Base-by-base conservation (phyloP, 2,329 filamentous ascomycete species). In the Ophiostoma ips region DNA sequence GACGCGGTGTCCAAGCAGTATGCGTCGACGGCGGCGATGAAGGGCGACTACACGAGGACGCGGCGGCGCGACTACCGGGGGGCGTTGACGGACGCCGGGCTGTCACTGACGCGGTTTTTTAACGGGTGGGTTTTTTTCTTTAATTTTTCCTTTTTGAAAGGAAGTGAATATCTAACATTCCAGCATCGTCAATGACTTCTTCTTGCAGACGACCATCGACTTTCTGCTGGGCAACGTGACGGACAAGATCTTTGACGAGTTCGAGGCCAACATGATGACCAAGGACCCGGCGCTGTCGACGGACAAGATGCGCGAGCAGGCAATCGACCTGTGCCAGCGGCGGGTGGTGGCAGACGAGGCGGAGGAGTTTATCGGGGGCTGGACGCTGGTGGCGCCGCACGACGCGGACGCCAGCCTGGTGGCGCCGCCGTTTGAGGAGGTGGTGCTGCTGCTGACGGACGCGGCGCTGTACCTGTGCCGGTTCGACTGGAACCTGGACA, bases 111-210 rank as follows among this genome's bases (percentile, higher is more conserved):
- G 24, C 72, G 87, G 37, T 79, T 81, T 53, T 82, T 80, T 57
- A 82, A 76, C 51, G 78, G 79, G 79, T 81, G 64, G 62, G 75
- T 60, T 19, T 43, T 19, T 5, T 31, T 43, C 11, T 41, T 46
- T 16, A 31, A 34, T 8, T 13, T 45, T 31, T 33, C 28, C 1
- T 15, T 11, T 16, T 7, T 61, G 65, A 9, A 18, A 24, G 49
- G 11, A 31, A 3, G n/a, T 18, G 19, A 3, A 48, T 37, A 50
- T 16, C 49, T 56, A 31, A 56, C 34, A 21, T n/a, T 43, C 31
- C 38, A 96, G 95, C 57, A 92, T 96, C 66, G 88, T 98, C 56
- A 95, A 94, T 58, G 92, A 98, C 66, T 95, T 94, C 64, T 96
- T 96, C 65, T 84, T 89, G 19, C 92, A 98, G 63, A 86, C 88